Evolutionary conservation across 352 stramenopile species (phyloP), one percentile per base, ranked within the genome.

Genomic region (Pythium sukuiense): DNA sequence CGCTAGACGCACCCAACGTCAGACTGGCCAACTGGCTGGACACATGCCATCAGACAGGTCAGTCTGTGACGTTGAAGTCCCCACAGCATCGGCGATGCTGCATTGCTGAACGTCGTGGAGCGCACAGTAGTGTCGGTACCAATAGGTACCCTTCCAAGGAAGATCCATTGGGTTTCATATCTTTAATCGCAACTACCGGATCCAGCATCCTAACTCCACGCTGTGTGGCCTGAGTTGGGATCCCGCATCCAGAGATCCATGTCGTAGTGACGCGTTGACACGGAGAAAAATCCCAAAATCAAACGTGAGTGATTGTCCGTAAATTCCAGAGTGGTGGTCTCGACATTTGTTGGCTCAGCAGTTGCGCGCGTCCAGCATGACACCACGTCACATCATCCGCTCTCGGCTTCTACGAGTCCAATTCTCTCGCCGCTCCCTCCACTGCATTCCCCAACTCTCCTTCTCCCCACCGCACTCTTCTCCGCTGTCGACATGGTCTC

Each of bases 281-380:
- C 29, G 45, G 45, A 52, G 45, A 52, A 52, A 27, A 52, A 52
- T 52, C 45, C 58, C 26, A 24, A 20, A 24, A 41, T 6, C 26
- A 55, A 6, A 3, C n/a, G 59, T 65, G 59, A 65, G 59, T 65
- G 59, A 65, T 41, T 65, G 48, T 65, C 59, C 18, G 3, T 65
- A 33, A 24, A 18, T n/a, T 35, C 9, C 27, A 55, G 59, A 65
- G 59, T 65, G 59, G 59, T 58, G 59, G 48, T 59, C 59, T 49
- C 6, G 8, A 6, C 37, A 26, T 45, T 18, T 52, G 29, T 13
- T 29, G 45, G 45, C n/a, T 52, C 45, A 52, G n/a, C 20, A 35
- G n/a, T 29, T 14, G 45, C 35, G 35, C 35, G 16, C 35, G 35
- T 43, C 35, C 35, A 48, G n/a, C 20, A 29, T 6, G 29, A 18